Base-by-base conservation (phyloP, 805 yeast species). In the Saccharomycopsis synnaedendra region DNA sequence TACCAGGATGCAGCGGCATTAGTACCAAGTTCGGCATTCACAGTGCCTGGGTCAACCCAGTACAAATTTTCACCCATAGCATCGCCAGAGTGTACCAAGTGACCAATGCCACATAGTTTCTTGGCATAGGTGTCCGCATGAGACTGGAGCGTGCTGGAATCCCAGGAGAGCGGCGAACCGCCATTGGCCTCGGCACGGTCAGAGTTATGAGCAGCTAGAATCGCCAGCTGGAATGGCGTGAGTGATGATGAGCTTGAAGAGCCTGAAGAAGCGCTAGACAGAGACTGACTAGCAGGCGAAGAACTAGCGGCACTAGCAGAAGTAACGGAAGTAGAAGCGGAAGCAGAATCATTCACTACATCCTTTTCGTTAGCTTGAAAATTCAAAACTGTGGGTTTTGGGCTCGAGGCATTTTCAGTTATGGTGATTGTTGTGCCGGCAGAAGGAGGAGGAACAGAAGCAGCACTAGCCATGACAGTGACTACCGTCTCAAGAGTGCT, bases 11-110 rank as follows among this genome's bases (percentile, higher is more conserved):
- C 69, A 6, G 80, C 78, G 3, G 85, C 49, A 29, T 45, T 32
- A 8, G 5, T 19, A 9, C 42, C 51, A 3, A 45, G 32, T 3
- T 34, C 7, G 28, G n/a, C 28, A 35, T 37, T 27, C 8, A 9
- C 36, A 34, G 36, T 8, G 34, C 11, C 32, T 9, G 10, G 83
- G 19, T 34, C 40, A 30, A 93, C 93, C 42, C 78, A 70, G n/a
- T 93, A 93, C 46, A 85, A 68, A 65, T 85, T 85, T 62, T 85
- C 94, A 46, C 94, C 95, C 49, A 45, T 45, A 19, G 72, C 71
- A 9, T 80, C 78, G 38, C 70, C 67, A 1, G 89, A 79, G 62
- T 85, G 95, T 27, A 66, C 65, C 51, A 85, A 65, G n/a, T 63
- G 60, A 19, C 80, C 78, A 55, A 69, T 66, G 60, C 84, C 80